Evolutionary conservation across 2,329 filamentous ascomycete genomes (phyloP).

Genomic region (Dactylella cylindrospora): DNA sequence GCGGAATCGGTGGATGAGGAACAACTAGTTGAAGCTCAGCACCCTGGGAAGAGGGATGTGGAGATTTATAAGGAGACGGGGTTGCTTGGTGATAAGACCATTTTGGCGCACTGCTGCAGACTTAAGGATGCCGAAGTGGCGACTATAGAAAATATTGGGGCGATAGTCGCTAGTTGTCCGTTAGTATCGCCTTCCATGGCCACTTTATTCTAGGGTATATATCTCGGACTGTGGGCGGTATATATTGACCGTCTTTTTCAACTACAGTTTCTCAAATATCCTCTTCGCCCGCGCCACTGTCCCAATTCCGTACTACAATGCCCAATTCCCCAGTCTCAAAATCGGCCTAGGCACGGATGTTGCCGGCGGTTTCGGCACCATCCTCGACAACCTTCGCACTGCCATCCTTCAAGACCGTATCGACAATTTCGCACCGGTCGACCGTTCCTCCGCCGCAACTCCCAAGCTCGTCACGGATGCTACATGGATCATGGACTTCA

Average conservation of each 20-base stretch:
- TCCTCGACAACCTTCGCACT: slow-evolving; percentile 46
- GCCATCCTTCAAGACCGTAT: slow-evolving; percentile 47
- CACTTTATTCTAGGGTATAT: no score
- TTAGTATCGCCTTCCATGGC: slow-evolving; percentile 30
- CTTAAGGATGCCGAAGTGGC: slow-evolving; percentile 61
- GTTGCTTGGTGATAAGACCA: slow-evolving; percentile 60
- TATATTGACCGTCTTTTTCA: no score
- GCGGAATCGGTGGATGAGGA: slow-evolving; percentile 47
- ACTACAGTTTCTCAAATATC: slow-evolving; percentile 46
- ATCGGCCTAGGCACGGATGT: slow-evolving; percentile 47
- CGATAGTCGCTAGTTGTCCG: slow-evolving; percentile 47
- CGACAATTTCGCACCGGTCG: slow-evolving; percentile 39
- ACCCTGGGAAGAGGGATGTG: slow-evolving; percentile 46
- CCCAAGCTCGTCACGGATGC: slow-evolving; percentile 3
- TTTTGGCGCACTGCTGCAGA: slow-evolving; percentile 68
- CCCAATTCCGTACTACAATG: slow-evolving; percentile 44
- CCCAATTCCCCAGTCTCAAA: slow-evolving; percentile 41
- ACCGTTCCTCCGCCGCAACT: neutral
- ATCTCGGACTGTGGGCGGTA: no score
- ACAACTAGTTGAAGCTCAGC: slow-evolving; percentile 39
- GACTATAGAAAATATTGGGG: slow-evolving; percentile 38
- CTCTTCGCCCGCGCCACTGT: slow-evolving; percentile 48
- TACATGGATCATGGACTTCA: slow-evolving; percentile 45
- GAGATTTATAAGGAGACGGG: slow-evolving; percentile 41
- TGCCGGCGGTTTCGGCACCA: slow-evolving; percentile 45